phyloP scores from a whole-genome alignment of 257 asterid species.

The Perilla frutescens region DNA sequence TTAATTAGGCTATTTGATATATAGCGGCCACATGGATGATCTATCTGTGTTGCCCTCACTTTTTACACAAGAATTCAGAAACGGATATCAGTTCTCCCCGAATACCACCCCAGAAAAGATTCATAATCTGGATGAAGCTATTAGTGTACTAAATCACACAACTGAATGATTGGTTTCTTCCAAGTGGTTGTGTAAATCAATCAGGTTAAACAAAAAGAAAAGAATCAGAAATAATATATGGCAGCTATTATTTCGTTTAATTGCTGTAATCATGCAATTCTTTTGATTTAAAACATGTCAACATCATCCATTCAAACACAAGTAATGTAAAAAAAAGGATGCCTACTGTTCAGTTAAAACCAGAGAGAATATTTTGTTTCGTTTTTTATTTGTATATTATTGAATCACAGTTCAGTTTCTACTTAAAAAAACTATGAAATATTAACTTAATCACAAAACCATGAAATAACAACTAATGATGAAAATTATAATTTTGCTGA shows the following conservation, averaged over 20 bases:
- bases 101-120: conserved; percentile 9
- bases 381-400: neutral
- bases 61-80: neutral
- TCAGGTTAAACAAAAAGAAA: neutral
- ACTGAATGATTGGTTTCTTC: neutral
- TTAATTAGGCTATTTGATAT: conserved; percentile 1
- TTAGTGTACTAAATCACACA: neutral
- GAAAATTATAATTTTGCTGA: neutral
- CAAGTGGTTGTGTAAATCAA: neutral
- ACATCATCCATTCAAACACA: neutral
- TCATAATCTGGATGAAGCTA: neutral
- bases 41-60: neutral
- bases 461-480: neutral
- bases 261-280: neutral
- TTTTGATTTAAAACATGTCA: neutral
- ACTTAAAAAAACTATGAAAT: neutral
- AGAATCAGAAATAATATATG: neutral
- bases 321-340: neutral
- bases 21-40: conserved; percentile 4
- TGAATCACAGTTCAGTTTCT: neutral
- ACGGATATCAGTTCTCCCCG: neutral
- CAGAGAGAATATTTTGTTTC: neutral
- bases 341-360: too few species aligned
- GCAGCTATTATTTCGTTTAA: conserved; percentile 6
- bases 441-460: neutral